Base-by-base conservation (phyloP, 495 filamentous ascomycete species). In the Penicillium mononematosum region DNA sequence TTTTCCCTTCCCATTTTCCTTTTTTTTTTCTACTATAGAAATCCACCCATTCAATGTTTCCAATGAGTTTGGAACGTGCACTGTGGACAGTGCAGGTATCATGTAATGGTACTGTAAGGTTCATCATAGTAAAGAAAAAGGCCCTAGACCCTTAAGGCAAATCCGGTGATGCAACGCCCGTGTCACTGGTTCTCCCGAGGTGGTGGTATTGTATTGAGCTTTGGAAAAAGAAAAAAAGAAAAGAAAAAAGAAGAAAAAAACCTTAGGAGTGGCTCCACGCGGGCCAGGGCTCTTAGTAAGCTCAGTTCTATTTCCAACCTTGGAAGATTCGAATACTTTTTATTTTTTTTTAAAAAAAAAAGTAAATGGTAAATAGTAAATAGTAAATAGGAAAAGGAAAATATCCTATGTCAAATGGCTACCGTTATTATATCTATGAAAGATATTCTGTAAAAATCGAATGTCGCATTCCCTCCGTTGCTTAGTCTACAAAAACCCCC, bases 131-230 rank as follows among this genome's bases (percentile, higher is more conserved):
- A 49, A 53, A 49, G 43, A 48, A 59, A 49, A 53, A 25, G 53
- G 44, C 53, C 61, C 45, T 54, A 65, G 50, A 53, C 50, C 50
- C 50, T 19, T 44, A 20, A 41, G 36, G 49, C 49, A 38, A 50
- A 50, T 50, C 45, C 51, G 45, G 64, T 67, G 62, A 69, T 69
- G 64, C 66, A 69, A 67, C 64, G 56, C 53, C 61, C 61, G 61
- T 64, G 59, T 67, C 61, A 64, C 65, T 61, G 36, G 19, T 49
- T 9, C 10, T 4, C 11, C 24, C 24, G 24, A 25, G 5, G 24
- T 25, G 3, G 5, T 25, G 5, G 46, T 50, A 22, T n/a, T 22
- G 20, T 38, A 38, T 38, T 38, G 14, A 16, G 34, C 34, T 38
- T 38, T n/a, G 6, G 11, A 29, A 43, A 41, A 45, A 53, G 53